Evolutionary conservation across 2,329 filamentous ascomycete genomes (phyloP).

Genomic region (Ascochyta clinopodiicola): DNA sequence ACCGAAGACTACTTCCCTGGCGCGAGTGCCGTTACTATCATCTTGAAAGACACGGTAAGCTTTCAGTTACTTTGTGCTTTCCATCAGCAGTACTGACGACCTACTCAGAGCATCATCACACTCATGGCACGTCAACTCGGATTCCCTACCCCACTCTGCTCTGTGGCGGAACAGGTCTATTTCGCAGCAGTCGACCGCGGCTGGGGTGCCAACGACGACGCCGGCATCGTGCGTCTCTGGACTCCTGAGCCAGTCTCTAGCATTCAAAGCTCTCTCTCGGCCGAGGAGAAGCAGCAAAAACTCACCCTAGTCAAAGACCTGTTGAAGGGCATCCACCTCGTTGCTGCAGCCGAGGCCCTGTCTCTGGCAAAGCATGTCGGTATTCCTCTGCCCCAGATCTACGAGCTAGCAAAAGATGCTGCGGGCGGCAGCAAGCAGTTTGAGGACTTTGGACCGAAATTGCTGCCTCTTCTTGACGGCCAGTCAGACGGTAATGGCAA

Average conservation of each 20-base stretch:
- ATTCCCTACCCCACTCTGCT: slow-evolving; percentile 68
- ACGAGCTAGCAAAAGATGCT: slow-evolving; percentile 45
- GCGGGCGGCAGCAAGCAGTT: slow-evolving; percentile 48
- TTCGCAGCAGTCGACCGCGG: slow-evolving; percentile 66
- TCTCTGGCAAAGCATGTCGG: slow-evolving; percentile 47
- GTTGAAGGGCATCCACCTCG: slow-evolving; percentile 44
- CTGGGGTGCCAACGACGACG: slow-evolving; percentile 62
- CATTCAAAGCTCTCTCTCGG: slow-evolving; percentile 32
- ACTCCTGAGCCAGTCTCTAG: slow-evolving; percentile 47
- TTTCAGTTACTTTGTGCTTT: neutral
- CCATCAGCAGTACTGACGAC: neutral
- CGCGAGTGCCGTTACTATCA: slow-evolving; percentile 54
- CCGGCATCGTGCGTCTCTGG: slow-evolving; percentile 63
- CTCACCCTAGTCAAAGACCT: slow-evolving; percentile 47
- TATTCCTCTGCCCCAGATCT: slow-evolving; percentile 46
- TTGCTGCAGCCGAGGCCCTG: slow-evolving; percentile 47
- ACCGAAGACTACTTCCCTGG: slow-evolving; percentile 57
- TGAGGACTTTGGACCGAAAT: slow-evolving; percentile 38
- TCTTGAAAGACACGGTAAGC: slow-evolving; percentile 55
- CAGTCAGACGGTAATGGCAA: slow-evolving; percentile 26
- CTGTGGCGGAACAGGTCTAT: slow-evolving; percentile 70
- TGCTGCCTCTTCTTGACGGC: slow-evolving; percentile 43
- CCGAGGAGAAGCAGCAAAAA: slow-evolving; percentile 37
- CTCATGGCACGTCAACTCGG: slow-evolving; percentile 64
- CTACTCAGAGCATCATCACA: slow-evolving; percentile 66